These are phyloP conservation scores for Wickerhamomyces strasburgensis DNA, from an alignment of 805 yeast species.

Conservation along the genomic window DNA sequence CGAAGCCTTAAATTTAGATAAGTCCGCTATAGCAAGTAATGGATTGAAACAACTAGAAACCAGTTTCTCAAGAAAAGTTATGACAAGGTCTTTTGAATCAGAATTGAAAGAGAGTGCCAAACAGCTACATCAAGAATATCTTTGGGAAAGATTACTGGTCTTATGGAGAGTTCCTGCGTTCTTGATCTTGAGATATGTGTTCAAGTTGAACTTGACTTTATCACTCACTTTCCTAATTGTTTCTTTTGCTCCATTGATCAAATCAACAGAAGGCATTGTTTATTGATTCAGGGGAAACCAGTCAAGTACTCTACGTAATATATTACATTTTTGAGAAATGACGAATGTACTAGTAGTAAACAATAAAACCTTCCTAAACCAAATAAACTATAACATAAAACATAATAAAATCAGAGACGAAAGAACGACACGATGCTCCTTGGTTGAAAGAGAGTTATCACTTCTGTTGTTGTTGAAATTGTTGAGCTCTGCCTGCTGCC, in stretches of 20 bases:
- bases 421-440: background rate
- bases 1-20: conserved; percentile 30
- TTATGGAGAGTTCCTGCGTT: conserved; percentile 22
- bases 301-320: no score
- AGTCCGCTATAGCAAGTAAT: conserved; percentile 17
- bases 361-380: no score
- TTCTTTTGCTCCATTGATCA: background rate
- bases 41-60: conserved; percentile 29
- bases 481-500: conserved; percentile 3
- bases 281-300: no score
- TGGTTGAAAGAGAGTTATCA: conserved; percentile 5
- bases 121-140: conserved; percentile 19
- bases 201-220: background rate
- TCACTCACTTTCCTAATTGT: background rate
- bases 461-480: conserved; percentile 1
- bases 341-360: no score
- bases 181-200: conserved; percentile 6
- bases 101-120: conserved; percentile 28
- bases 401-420: background rate
- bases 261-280: no score
- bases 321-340: no score
- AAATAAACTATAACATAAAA: background rate
- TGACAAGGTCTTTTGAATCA: conserved; percentile 34
- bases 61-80: conserved; percentile 33
- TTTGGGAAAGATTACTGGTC: conserved; percentile 28